These are phyloP conservation scores for Solanum pimpinellifolium DNA, from an alignment of 257 asterid genomes.

Conservation along the genomic window DNA sequence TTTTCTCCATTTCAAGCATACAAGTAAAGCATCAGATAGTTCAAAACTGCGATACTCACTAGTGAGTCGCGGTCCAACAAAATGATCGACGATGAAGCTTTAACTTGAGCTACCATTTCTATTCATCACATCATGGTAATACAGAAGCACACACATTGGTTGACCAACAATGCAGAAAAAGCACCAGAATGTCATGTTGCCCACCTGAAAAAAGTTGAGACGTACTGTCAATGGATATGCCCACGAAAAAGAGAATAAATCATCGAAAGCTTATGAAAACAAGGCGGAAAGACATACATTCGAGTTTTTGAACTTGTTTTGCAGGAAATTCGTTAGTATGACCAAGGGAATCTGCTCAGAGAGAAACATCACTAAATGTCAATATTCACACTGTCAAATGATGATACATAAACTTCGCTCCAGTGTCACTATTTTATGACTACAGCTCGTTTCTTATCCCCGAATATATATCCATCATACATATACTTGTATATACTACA, in stretches of 20 bases:
- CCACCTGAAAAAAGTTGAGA: slow-evolving; percentile 48
- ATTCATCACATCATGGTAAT: slow-evolving; percentile 92
- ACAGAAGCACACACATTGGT: slow-evolving; percentile 82
- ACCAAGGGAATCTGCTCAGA: slow-evolving; percentile 80
- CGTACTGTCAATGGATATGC: not conserved
- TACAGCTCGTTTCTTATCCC: not conserved
- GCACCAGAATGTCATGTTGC: slow-evolving; percentile 95
- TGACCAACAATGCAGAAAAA: slow-evolving; percentile 83
- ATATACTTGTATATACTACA: not conserved
- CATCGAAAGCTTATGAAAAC: not conserved
- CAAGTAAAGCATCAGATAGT: not conserved
- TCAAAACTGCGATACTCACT: not conserved
- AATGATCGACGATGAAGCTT: not conserved
- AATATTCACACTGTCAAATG: not conserved
- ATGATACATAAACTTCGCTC: not conserved
- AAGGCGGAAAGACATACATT: slow-evolving; percentile 45
- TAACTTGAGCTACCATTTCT: slow-evolving; percentile 46
- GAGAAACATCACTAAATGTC: not conserved
- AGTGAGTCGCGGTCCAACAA: not conserved
- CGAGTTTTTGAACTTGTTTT: slow-evolving; percentile 74
- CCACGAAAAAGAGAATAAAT: not conserved
- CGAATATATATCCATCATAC: not conserved
- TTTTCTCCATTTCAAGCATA: not conserved
- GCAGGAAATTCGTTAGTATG: slow-evolving; percentile 69
- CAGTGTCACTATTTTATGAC: not conserved